A percentile compares a stretch with the other conserved stretches of the same genome.
These are phyloP conservation scores for Pythium dissimile DNA, from an alignment of 352 stramenopile genomes.

Conservation along the genomic window DNA sequence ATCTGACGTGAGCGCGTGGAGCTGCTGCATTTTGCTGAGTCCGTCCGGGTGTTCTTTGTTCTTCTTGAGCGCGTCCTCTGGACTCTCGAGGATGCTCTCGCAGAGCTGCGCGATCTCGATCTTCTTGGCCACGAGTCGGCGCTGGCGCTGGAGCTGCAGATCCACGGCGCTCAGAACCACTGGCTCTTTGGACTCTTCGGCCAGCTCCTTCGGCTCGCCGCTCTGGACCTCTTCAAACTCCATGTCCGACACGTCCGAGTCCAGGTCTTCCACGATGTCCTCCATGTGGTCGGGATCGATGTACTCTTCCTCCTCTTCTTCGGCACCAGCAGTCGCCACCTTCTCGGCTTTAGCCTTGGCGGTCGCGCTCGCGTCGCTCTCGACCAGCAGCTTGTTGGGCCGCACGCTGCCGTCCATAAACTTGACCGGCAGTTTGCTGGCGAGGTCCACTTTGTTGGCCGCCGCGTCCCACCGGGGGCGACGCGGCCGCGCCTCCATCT, in stretches of 20 bases:
- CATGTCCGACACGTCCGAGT: conserved; percentile 74
- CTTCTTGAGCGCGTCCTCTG: conserved; percentile 85
- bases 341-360: conserved; percentile 16
- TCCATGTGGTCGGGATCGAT: conserved; percentile 31
- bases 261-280: conserved; percentile 41
- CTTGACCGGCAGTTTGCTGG: conserved; percentile 80
- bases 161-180: conserved; percentile 43
- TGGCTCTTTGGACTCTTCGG: conserved; percentile 3
- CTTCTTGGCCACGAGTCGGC: conserved; percentile 79
- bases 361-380: conserved; percentile 19
- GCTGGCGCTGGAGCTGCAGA: conserved; percentile 58
- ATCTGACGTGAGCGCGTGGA: conserved; percentile 68
- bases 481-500: conserved; percentile 68
- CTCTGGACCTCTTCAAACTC: conserved; percentile 77
- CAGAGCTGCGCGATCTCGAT: conserved; percentile 87
- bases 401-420: conserved; percentile 85
- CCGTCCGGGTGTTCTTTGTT: conserved; percentile 80
- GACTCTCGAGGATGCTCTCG: conserved; percentile 85
- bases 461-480: conserved; percentile 57
- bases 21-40: conserved; percentile 77
- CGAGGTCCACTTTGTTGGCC: conserved; percentile 48
- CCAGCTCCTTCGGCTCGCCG: conserved; percentile 9
- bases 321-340: conserved; percentile 13
- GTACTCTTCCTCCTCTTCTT: conserved; percentile 32
- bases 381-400: conserved; percentile 62